These are phyloP conservation scores for Boletellus deceptivus DNA, from an alignment of 1,284 basidiomycete species.

Conservation along the genomic window DNA sequence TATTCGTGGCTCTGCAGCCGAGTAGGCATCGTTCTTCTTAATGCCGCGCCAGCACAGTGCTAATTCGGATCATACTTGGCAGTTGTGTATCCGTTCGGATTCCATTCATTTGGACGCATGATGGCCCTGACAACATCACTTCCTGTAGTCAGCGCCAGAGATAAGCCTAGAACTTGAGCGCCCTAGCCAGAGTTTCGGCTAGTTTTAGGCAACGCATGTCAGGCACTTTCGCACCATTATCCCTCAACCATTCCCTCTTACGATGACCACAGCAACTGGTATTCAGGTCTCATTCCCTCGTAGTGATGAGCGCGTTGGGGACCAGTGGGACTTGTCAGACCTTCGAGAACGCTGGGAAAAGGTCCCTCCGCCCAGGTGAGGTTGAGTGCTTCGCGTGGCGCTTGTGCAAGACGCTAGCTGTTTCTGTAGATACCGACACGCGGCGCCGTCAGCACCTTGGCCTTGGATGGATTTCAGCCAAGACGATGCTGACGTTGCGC, in stretches of 20 bases:
- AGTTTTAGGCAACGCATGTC: conserved; percentile 6
- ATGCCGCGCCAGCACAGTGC: background rate
- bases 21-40: background rate
- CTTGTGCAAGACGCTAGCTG: background rate
- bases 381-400: background rate
- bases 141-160: background rate
- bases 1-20: too few species aligned
- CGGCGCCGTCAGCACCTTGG: conserved; percentile 38
- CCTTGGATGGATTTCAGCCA: conserved; percentile 37
- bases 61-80: background rate
- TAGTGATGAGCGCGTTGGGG: background rate
- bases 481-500: conserved; percentile 16
- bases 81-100: too few species aligned
- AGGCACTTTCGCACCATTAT: background rate
- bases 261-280: conserved; percentile 14
- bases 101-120: conserved; percentile 2
- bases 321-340: conserved; percentile 4
- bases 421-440: conserved; percentile 33
- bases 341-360: conserved; percentile 1
- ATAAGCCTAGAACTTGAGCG: background rate
- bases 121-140: background rate
- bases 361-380: conserved; percentile 15
- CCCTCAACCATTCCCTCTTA: background rate
- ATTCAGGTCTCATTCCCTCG: conserved; percentile 1
- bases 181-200: background rate